These are phyloP conservation scores for Alternaria arbusti DNA, from an alignment of 2,329 filamentous ascomycete species.

Conservation along the genomic window DNA sequence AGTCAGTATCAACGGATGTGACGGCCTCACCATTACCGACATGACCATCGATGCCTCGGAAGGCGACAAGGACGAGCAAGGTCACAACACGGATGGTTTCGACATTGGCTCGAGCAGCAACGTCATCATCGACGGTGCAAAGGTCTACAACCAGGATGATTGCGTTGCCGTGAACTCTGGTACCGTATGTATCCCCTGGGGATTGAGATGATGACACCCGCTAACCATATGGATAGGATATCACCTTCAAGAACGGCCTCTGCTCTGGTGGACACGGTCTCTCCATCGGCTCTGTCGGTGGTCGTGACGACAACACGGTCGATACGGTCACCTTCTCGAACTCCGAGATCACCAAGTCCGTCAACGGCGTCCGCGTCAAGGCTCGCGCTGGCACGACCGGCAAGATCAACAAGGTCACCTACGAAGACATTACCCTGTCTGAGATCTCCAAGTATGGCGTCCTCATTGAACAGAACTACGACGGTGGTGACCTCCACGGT, in stretches of 20 bases:
- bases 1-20: constrained; percentile 54
- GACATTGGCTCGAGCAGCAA: constrained; percentile 58
- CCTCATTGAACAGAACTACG: constrained; percentile 60
- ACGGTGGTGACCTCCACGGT: constrained; percentile 53
- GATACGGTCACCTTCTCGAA: constrained; percentile 59
- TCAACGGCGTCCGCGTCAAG: constrained; percentile 66
- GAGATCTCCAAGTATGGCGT: constrained; percentile 54
- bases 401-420: constrained; percentile 56
- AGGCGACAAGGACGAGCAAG: constrained; percentile 51
- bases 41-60: constrained; percentile 64
- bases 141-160: constrained; percentile 65
- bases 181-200: constrained; percentile 29
- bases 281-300: constrained; percentile 65
- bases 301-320: constrained; percentile 61
- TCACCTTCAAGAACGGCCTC: constrained; percentile 49
- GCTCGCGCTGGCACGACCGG: constrained; percentile 60
- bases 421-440: constrained; percentile 54
- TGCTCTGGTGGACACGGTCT: constrained; percentile 64
- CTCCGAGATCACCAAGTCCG: constrained; percentile 57
- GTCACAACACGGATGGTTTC: constrained; percentile 63
- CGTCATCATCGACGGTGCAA: constrained; percentile 58
- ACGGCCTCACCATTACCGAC: constrained; percentile 54
- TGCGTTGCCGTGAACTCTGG: constrained; percentile 65
- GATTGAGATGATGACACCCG: constrained; percentile 2
- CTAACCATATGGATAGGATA: constrained; percentile 21